Percentiles rank a stretch among this genome's conserved stretches.
These are phyloP conservation scores for Cubamyces sp. DNA, from an alignment of 768 basidiomycete genomes.

Conservation along the genomic window DNA sequence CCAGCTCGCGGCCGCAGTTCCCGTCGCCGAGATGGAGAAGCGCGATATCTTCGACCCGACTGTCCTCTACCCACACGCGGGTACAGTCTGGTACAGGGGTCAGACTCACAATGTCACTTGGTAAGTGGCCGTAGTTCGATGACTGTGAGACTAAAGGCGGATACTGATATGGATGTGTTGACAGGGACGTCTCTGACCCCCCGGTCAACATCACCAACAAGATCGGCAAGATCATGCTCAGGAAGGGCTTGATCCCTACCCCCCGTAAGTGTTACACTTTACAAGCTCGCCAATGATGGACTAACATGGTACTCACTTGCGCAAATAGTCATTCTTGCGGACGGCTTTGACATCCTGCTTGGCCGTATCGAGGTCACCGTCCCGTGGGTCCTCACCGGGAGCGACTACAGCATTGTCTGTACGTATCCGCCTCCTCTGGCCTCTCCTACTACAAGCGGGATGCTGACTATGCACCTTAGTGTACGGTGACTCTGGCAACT, in stretches of 20 bases:
- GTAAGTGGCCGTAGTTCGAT: not conserved
- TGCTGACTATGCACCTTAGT: constrained; percentile 34
- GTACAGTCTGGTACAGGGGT: constrained; percentile 27
- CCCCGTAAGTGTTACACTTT: constrained; percentile 28
- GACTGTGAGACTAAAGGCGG: not conserved
- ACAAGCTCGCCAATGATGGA: too few relatives aligned
- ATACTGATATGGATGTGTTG: too few relatives aligned
- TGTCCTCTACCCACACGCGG: constrained; percentile 23
- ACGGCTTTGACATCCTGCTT: constrained; percentile 39
- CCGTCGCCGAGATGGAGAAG: constrained; percentile 12
- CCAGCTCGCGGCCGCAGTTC: constrained; percentile 14
- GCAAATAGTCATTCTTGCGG: constrained; percentile 37
- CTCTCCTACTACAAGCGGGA: not conserved
- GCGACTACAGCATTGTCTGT: constrained; percentile 45
- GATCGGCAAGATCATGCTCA: constrained; percentile 22
- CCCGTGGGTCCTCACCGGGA: constrained; percentile 38
- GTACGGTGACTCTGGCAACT: constrained; percentile 53
- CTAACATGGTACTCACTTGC: not conserved
- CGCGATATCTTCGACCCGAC: constrained; percentile 25
- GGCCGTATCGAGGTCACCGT: constrained; percentile 43
- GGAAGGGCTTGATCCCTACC: constrained; percentile 32
- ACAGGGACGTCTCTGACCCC: constrained; percentile 38
- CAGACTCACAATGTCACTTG: constrained; percentile 29
- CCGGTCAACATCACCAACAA: constrained; percentile 46
- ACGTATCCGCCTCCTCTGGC: constrained; percentile 27